Conservation (phyloP, 768 basidiomycete genomes). For the Lentinula detonsa region DNA sequence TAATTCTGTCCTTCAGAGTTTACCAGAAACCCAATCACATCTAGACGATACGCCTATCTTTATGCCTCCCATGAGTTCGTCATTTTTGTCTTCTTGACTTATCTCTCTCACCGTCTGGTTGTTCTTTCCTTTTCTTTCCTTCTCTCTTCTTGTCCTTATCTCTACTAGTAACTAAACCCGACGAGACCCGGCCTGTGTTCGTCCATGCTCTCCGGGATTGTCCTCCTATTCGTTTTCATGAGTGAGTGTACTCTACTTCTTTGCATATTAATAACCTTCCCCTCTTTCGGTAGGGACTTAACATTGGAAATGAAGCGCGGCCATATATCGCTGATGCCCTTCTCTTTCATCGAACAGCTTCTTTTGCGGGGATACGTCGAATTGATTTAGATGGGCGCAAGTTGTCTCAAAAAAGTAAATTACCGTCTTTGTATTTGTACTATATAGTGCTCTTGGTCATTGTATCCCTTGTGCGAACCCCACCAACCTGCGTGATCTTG, state of each 20-base stretch:
- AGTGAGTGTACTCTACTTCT: slow-evolving; percentile 37
- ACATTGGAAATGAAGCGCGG: slow-evolving; percentile 71
- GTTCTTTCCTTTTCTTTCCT: background rate
- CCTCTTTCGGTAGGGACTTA: slow-evolving; percentile 45
- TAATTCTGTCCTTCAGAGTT: slow-evolving; percentile 72
- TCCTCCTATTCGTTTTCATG: slow-evolving; percentile 59
- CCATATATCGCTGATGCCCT: slow-evolving; percentile 77
- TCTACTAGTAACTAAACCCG: slow-evolving; percentile 65
- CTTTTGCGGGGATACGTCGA: slow-evolving; percentile 69
- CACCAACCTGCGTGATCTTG: background rate
- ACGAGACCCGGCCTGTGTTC: slow-evolving; percentile 73
- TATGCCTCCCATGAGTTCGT: slow-evolving; percentile 70
- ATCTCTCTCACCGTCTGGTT: slow-evolving; percentile 3
- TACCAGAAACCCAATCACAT: slow-evolving; percentile 72
- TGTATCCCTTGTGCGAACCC: background rate
- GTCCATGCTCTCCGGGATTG: slow-evolving; percentile 72
- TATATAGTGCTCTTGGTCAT: background rate
- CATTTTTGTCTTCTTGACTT: background rate
- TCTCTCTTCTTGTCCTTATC: background rate
- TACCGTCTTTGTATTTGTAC: background rate
- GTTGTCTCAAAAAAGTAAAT: background rate
- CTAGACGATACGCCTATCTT: slow-evolving; percentile 71
- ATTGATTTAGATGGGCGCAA: slow-evolving; percentile 43
- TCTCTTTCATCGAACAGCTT: slow-evolving; percentile 69
- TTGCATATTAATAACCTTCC: slow-evolving; percentile 6